Evolutionary conservation across 1,284 basidiomycete species (phyloP), one percentile per base, ranked within the genome.

Genomic region (Fomitopsis pinicola): DNA sequence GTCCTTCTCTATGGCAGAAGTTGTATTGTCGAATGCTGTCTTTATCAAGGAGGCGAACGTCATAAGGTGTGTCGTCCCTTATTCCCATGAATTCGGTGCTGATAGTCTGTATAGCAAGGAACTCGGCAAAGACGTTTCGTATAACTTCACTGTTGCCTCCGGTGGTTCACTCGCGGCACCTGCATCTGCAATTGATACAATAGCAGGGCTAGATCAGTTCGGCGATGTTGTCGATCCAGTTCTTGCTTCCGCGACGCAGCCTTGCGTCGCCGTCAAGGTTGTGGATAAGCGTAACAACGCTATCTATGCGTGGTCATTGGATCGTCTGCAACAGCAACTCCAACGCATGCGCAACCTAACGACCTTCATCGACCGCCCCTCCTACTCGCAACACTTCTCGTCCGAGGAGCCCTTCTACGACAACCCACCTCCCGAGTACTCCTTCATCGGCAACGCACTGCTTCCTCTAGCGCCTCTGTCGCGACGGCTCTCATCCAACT

Each of bases 31-130:
- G 6, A 89, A 88, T 71, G 96, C 97, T 5, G 89, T 95, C 0
- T 75, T 91, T 58, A 79, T 99, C 46, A 96, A 97, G 74, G 97
- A 99, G 76, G 96, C 95, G 9, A 98, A 98, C 72, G 84, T 97
- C 44, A 91, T 97, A 68, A 94, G 92, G 94, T 92, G 42, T 30
- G 59, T 46, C 14, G 44, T 46, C 54, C 52, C 15, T 26, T 1
- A 17, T 40, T 5, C 22, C 8, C 3, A 5, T 10, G 6, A 40
- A 40, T 5, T 17, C 10, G 2, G 12, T n/a, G 10, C n/a, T 48
- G 10, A 59, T 10, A 46, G 46, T 58, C 40, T 42, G n/a, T 59
- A 61, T 70, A 96, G 94, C 75, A 89, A 89, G 69, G 91, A 95
- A 73, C 84, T 97, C 48, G 82, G 84, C 38, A 95, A 96, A 72